Evolutionary conservation across 345 rosid genomes (phyloP), one percentile per base, ranked within the genome.

Genomic region (Lumnitzera racemosa): DNA sequence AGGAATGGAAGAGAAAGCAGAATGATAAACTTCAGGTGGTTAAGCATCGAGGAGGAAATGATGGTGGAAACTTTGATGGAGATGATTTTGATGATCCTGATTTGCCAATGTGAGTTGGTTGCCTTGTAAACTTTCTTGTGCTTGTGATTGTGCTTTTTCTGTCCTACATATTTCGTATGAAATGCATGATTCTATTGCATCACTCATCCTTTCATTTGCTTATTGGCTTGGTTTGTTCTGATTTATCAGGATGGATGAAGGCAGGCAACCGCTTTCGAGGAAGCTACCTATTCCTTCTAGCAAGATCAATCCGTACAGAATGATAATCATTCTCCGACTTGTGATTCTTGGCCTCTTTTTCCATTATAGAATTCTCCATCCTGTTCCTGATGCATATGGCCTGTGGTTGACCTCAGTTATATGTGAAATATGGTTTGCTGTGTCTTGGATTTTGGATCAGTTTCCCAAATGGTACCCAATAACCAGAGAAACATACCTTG

Each of bases 381-480:
- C 99, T 0, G 99, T 94, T 47, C 61, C 76, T 43, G 84, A 86
- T 68, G 99, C 99, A 13, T 94, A 86, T 66, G 96, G 86, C 43
- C 73, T 95, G 77, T 95, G 99, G 97, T 74, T 95, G 76, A 90
- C 86, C 24, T 95, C 99, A 3, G 99, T 95, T 8, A 90, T 95
- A 27, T 95, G 99, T 56, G 99, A 95, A 79, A 82, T 95, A 63
- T 95, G 99, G 99, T 94, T 94, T 76, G 99, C 81, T 3, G 86
- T 90, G 53, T 94, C 99, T 0, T 94, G 99, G 99, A 81, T 95
- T 80, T 83, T 95, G 56, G 99, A 90, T 81, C 99, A 95, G 71
- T 88, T 90, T 64, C 99, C 99, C 54, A 95, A 95, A 76, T 90
- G 97, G 99, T 78, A 74, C 61, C 99, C 99, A 13, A 90, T 95